Evolutionary conservation across 106 monocot genomes (phyloP).

Genomic region (Posidonia australis): DNA sequence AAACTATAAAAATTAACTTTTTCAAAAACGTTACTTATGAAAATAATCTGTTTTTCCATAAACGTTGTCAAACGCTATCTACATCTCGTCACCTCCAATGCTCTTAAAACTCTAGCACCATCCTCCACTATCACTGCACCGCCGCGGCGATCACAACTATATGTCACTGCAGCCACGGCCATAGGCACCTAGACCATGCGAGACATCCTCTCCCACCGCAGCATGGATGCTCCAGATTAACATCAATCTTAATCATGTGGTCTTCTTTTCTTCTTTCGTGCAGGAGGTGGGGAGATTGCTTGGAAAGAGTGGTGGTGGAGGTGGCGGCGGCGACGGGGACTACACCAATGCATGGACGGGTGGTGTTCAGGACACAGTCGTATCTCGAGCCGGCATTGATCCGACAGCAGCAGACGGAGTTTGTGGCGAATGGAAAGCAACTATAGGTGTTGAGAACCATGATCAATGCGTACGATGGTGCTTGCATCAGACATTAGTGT

Average conservation of each 20-base stretch:
- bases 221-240: conserved; percentile 5
- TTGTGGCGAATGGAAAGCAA: background rate
- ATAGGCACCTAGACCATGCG: conserved; percentile 2
- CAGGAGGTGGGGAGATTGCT: conserved; percentile 12
- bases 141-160: no score
- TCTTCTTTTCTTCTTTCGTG: background rate
- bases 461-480: background rate
- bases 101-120: no score
- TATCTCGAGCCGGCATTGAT: background rate
- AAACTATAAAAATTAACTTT: no score
- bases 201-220: conserved; percentile 36
- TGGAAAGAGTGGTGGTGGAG: conserved; percentile 11
- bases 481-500: no score
- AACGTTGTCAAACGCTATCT: no score
- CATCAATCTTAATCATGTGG: background rate
- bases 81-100: no score
- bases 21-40: no score
- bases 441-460: conserved; percentile 7
- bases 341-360: conserved; percentile 7
- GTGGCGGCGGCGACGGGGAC: background rate
- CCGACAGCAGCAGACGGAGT: conserved; percentile 5
- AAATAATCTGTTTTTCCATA: no score
- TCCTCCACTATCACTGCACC: no score
- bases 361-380: conserved; percentile 2
- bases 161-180: no score